Evolutionary conservation across 1,284 basidiomycete species (phyloP).

Genomic region (Cutaneotrichosporon sp.): DNA sequence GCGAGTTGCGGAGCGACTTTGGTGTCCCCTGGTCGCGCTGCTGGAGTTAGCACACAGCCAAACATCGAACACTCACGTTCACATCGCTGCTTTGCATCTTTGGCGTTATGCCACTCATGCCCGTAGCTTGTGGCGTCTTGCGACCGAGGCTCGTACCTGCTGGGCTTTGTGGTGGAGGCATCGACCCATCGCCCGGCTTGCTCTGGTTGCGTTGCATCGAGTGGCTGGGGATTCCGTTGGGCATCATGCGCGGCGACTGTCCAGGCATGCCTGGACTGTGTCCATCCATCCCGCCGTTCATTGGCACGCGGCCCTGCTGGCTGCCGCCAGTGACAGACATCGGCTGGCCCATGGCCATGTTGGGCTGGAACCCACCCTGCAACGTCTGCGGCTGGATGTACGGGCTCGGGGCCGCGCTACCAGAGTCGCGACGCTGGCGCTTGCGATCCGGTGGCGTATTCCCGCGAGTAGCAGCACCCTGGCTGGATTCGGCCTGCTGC

Average conservation of each 20-base stretch:
- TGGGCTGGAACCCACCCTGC: conserved; percentile 22
- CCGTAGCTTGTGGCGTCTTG: conserved; percentile 36
- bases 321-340: conserved; percentile 20
- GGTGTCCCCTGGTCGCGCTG: conserved; percentile 42
- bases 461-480: conserved; percentile 16
- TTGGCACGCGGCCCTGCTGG: conserved; percentile 18
- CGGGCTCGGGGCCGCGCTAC: conserved; percentile 37
- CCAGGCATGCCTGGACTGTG: conserved; percentile 22
- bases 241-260: conserved; percentile 20
- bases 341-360: conserved; percentile 18
- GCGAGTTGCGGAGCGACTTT: conserved; percentile 47
- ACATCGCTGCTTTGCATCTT: conserved; percentile 33
- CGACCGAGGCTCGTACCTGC: conserved; percentile 28
- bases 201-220: conserved; percentile 43
- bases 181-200: conserved; percentile 38
- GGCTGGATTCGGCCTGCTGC: conserved; percentile 22
- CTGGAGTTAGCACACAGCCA: background rate
- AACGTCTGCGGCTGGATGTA: conserved; percentile 32
- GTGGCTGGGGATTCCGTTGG: conserved; percentile 25
- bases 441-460: conserved; percentile 46
- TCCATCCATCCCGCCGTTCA: conserved; percentile 18
- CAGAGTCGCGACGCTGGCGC: conserved; percentile 43
- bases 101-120: conserved; percentile 19
- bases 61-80: conserved; percentile 26
- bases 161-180: conserved; percentile 48